Conservation (phyloP, 495 filamentous ascomycete genomes). For the Staphylotrichum longicolle region DNA sequence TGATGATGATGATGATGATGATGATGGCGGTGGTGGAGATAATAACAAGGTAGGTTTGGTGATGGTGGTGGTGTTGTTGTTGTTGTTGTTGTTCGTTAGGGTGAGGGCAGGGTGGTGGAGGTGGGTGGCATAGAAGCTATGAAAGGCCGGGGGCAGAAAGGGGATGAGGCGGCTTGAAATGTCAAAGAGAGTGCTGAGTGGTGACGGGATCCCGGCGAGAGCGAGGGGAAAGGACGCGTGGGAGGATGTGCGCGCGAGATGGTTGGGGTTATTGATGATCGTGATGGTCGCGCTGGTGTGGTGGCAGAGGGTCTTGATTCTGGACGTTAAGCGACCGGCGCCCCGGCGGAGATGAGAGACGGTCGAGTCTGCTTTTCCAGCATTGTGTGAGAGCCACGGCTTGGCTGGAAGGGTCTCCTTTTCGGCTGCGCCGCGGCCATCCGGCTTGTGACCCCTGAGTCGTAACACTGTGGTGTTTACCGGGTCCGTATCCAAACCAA, state of each 20-base stretch:
- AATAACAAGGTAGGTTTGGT: too few relatives aligned
- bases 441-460: too few relatives aligned
- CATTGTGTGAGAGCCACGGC: too few relatives aligned
- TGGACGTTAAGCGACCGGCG: too few relatives aligned
- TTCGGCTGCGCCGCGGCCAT: too few relatives aligned
- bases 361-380: too few relatives aligned
- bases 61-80: not conserved
- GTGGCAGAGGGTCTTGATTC: not conserved
- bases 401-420: too few relatives aligned
- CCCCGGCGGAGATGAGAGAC: too few relatives aligned
- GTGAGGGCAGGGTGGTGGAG: not conserved
- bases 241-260: not conserved
- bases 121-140: not conserved
- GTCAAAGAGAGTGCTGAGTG: not conserved
- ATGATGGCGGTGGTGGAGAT: constrained; percentile 1
- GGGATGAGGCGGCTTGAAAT: not conserved
- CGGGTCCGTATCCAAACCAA: too few relatives aligned
- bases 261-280: not conserved
- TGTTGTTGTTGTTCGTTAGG: too few relatives aligned
- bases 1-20: constrained; percentile 7
- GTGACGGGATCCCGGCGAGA: not conserved
- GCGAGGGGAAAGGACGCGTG: not conserved
- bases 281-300: not conserved
- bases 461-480: too few relatives aligned
- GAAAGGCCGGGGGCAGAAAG: not conserved